Percentiles rank a stretch among this genome's conserved stretches.
These are phyloP conservation scores for Mycena latifolia DNA, from an alignment of 768 basidiomycete genomes.

Conservation along the genomic window DNA sequence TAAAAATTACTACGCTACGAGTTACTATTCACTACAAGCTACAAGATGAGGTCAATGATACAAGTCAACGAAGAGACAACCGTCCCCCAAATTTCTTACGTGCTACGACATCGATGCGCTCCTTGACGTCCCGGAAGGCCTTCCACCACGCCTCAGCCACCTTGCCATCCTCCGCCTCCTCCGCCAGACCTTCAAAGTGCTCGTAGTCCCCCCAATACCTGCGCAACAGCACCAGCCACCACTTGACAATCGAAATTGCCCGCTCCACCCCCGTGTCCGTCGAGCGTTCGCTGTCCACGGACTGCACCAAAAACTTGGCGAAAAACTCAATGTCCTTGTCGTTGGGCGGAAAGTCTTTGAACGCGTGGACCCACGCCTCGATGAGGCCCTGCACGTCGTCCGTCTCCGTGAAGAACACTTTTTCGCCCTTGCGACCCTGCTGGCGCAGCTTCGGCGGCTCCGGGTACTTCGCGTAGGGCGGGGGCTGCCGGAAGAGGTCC, in stretches of 20 bases:
- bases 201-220: constrained; percentile 74
- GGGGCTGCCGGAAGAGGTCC: constrained; percentile 60
- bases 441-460: constrained; percentile 67
- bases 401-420: constrained; percentile 70
- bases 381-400: constrained; percentile 81
- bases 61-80: constrained; percentile 67
- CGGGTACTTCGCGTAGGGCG: constrained; percentile 67
- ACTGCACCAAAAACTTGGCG: constrained; percentile 76
- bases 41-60: constrained; percentile 45
- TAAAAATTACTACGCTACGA: too few relatives aligned
- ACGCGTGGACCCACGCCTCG: constrained; percentile 80
- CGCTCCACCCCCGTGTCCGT: constrained; percentile 75
- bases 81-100: constrained; percentile 80
- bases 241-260: constrained; percentile 78
- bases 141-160: constrained; percentile 87
- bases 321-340: constrained; percentile 83
- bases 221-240: constrained; percentile 83
- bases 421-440: constrained; percentile 66
- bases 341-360: constrained; percentile 73
- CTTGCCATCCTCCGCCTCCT: constrained; percentile 45
- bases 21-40: too few relatives aligned
- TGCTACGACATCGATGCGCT: constrained; percentile 72
- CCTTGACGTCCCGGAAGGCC: constrained; percentile 78
- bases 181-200: constrained; percentile 50
- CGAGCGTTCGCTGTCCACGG: constrained; percentile 66